Evolutionary conservation across 345 rosid genomes (phyloP).

Genomic region (Hypericum androsaemum): DNA sequence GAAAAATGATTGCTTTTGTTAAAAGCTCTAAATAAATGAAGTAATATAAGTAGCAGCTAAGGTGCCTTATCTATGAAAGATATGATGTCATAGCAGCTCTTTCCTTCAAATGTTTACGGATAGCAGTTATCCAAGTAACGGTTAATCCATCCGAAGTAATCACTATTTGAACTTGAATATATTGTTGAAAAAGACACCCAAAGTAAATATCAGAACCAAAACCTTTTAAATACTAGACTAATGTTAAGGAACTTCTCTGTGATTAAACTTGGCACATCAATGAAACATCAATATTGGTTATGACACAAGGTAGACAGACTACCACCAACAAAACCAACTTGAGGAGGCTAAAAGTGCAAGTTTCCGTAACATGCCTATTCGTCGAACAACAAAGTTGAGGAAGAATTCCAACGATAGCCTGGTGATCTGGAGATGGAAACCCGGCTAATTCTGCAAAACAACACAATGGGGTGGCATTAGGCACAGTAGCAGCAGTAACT

Average conservation of each 20-base stretch:
- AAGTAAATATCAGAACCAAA: too few relatives aligned
- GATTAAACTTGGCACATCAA: too few relatives aligned
- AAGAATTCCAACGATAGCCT: slow-evolving; percentile 21
- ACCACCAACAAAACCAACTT: background rate
- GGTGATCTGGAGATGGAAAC: slow-evolving; percentile 4
- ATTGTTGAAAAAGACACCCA: too few relatives aligned
- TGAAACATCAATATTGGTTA: too few relatives aligned
- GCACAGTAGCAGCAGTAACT: slow-evolving; percentile 10
- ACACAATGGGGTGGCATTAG: slow-evolving; percentile 11
- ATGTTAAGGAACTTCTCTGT: too few relatives aligned
- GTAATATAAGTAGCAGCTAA: background rate
- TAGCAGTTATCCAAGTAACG: too few relatives aligned
- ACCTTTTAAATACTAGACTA: too few relatives aligned
- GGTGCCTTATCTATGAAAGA: background rate
- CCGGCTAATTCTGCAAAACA: slow-evolving; percentile 24
- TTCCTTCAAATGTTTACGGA: too few relatives aligned
- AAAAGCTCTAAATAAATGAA: slow-evolving; percentile 1
- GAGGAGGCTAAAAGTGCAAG: background rate
- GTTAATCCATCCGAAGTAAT: too few relatives aligned
- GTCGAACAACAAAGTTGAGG: slow-evolving; percentile 21
- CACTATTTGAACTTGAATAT: too few relatives aligned
- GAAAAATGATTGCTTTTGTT: slow-evolving; percentile 2
- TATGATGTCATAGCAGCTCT: slow-evolving; percentile 4
- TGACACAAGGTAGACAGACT: too few relatives aligned
- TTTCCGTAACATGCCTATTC: slow-evolving; percentile 18